These are phyloP conservation scores for Fusarium sp. DNA, from an alignment of 2,329 filamentous ascomycete species.

Conservation along the genomic window DNA sequence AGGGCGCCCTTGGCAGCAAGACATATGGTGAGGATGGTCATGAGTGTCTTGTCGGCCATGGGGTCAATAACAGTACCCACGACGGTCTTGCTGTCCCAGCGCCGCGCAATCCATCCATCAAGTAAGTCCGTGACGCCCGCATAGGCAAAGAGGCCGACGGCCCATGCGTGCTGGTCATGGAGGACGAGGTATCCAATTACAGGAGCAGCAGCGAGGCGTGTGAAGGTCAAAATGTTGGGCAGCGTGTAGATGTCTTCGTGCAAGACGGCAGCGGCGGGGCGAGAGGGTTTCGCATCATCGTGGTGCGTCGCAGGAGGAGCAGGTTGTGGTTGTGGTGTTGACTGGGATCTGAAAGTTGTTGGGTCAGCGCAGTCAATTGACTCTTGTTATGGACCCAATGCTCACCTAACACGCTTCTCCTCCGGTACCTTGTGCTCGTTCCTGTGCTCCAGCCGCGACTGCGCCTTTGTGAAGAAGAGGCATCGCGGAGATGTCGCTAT, in stretches of 20 bases:
- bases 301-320: background rate
- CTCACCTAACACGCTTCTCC: constrained; percentile 20
- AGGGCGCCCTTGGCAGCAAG: constrained; percentile 86
- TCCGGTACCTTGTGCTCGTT: constrained; percentile 22
- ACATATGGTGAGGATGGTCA: constrained; percentile 92
- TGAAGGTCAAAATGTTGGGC: constrained; percentile 93
- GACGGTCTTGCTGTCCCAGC: constrained; percentile 90
- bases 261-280: constrained; percentile 28
- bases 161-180: constrained; percentile 83
- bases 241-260: constrained; percentile 96
- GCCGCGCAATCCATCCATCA: constrained; percentile 93
- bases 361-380: constrained; percentile 10
- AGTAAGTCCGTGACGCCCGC: constrained; percentile 92
- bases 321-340: background rate
- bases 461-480: constrained; percentile 46
- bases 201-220: constrained; percentile 86
- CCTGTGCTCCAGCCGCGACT: constrained; percentile 40
- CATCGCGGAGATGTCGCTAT: constrained; percentile 22
- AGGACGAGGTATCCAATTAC: constrained; percentile 91
- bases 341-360: constrained; percentile 8
- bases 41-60: constrained; percentile 96
- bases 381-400: background rate
- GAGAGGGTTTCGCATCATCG: constrained; percentile 5
- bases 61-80: constrained; percentile 96
- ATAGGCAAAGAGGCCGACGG: constrained; percentile 90